Base-by-base conservation (phyloP, 441 rosid species). In the Corymbia citriodora region DNA sequence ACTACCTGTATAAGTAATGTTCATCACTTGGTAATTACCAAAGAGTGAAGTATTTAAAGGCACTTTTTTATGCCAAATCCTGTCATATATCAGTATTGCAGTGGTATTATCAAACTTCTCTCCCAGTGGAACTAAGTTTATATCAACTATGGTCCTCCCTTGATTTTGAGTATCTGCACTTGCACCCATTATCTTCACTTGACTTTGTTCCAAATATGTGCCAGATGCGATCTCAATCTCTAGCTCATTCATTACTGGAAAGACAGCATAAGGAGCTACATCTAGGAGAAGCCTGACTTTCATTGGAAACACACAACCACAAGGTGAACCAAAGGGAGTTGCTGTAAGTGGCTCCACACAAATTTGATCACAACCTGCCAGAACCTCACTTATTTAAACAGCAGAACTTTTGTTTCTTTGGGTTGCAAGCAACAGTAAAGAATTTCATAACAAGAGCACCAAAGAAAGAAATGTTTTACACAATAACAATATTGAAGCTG, bases 41-140 rank as follows among this genome's bases (percentile, higher is more conserved):
- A 97, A 98, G 89, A 97, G 92, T 61, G 98, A 94, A 65, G 88
- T 87, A 93, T 98, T 97, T 89, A 98, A 92, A 93, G 95, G 97
- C 89, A 97, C 96, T 93, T 94, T 95, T 90, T 94, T 94, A 90
- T 95, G 96, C 95, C 93, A 92, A 92, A 98, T 93, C 91, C 99
- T 94, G 88, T 96, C 96, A 87, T 95, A 97, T 83, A 95, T 98
- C 89, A 98, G 96, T 87, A 93, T 89, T 48, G 99, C 99, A 21
- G 99, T 98, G 86, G 99, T 97, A 90, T 97, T 97, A 94, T 98
- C 99, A 93, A 98, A 98, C 91, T 97, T 97, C 89, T 98, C 99
- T 90, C 99, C 99, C 83, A 98, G 95, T 48, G 99, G 99, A 94
- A 96, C 99, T 94, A 98, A 94, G 91, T 96, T 95, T 91, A 98